Percentiles rank a stretch among this genome's conserved stretches.
These are phyloP conservation scores for Xylaria venustula DNA, from an alignment of 495 filamentous ascomycete genomes.

Conservation along the genomic window DNA sequence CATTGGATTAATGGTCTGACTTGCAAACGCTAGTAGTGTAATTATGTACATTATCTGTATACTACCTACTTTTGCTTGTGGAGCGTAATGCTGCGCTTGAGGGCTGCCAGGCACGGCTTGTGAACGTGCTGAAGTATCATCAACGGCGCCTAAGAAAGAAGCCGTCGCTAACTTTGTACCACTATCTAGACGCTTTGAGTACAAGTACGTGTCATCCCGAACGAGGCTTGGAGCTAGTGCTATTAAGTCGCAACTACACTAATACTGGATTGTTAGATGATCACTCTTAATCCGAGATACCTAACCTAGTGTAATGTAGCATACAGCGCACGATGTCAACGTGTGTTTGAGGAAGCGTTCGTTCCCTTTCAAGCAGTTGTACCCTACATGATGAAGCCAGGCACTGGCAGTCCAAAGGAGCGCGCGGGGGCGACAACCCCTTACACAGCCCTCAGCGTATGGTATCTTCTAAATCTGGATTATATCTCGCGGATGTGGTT, in stretches of 20 bases:
- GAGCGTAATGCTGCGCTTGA: conserved; percentile 8
- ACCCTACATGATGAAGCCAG: background rate
- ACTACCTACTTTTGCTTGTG: background rate
- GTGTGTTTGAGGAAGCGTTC: background rate
- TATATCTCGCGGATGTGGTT: background rate
- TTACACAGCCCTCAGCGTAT: conserved; percentile 5
- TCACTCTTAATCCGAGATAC: background rate
- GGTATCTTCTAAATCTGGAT: background rate
- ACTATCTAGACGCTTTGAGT: background rate
- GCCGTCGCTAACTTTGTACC: conserved; percentile 4
- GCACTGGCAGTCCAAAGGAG: background rate
- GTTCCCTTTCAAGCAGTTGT: background rate
- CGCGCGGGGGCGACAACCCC: background rate
- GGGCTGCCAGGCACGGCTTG: conserved; percentile 16
- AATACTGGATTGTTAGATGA: background rate
- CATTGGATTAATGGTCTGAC: conserved; percentile 34
- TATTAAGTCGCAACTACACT: background rate
- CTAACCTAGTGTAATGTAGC: background rate
- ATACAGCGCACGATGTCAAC: background rate
- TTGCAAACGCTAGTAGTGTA: conserved; percentile 24
- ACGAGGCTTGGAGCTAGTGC: conserved; percentile 10
- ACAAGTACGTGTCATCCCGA: conserved; percentile 11
- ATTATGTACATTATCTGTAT: background rate
- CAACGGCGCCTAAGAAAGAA: conserved; percentile 17
- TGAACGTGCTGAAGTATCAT: conserved; percentile 18